Evolutionary conservation across 1,284 basidiomycete species (phyloP), one percentile per base, ranked within the genome.

Genomic region (Xerocomus minutiporus): DNA sequence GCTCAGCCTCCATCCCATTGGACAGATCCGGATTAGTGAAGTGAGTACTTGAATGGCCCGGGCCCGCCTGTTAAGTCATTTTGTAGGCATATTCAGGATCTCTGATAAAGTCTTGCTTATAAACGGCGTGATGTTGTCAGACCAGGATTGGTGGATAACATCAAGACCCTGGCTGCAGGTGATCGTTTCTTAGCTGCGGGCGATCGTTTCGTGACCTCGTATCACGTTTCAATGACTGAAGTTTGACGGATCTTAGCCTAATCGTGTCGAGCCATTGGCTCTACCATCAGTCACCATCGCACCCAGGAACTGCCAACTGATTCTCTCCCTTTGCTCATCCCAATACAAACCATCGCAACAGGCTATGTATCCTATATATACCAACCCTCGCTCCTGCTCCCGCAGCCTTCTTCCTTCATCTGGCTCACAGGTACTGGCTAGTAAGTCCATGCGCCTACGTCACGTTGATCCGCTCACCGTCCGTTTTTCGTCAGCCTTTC

Each of bases 391-490:
- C 20, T 46, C 17, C 15, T 3, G 8, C 23, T 52, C 32, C 54
- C 44, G 12, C 45, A 46, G 28, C 42, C n/a, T 17, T 29, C 26
- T n/a, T 44, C 51, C 39, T 58, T 51, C 52, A 17, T 57, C 55
- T n/a, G 45, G 54, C 50, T 51, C 54, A 54, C 46, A 54, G 57
- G 57, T 55, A 57, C 57, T 58, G 58, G 60, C 58, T 62, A 57
- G 55, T 61, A 55, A 57, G 57, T 59, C 13, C 13, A 44, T 17
- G 11, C 17, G n/a, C 6, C 13, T 28, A 23, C 29, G 38, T 42
- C 29, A 1, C 13, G 2, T 45, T 23, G 25, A 38, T 17, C n/a
- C 35, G 20, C 48, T 54, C 20, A 51, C 29, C 15, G 15, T 40
- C n/a, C 20, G 1, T 20, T 8, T 32, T 36, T 44, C 15, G 15